Conservation (phyloP, 352 stramenopile species). For the Blastocystis sp. region DNA sequence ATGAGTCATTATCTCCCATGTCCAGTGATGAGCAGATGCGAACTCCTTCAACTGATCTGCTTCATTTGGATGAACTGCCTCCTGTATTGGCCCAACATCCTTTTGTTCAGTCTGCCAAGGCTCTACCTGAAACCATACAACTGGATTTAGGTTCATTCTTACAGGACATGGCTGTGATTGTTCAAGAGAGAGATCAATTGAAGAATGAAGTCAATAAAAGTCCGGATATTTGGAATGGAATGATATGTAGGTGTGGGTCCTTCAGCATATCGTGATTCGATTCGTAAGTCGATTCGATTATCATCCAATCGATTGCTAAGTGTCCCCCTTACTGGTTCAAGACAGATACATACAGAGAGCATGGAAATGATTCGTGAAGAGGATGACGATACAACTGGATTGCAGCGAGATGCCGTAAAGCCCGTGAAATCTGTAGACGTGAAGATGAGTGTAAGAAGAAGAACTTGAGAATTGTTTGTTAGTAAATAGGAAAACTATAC, state of each 20-base stretch:
- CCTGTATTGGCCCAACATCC: constrained; percentile 12
- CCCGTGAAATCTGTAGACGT: neutral
- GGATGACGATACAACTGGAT: neutral
- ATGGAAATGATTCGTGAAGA: constrained; percentile 36
- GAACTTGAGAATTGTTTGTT: neutral
- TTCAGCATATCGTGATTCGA: neutral
- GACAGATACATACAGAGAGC: neutral
- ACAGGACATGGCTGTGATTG: constrained; percentile 19
- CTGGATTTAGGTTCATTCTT: neutral
- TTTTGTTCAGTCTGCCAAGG: neutral
- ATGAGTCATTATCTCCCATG: neutral
- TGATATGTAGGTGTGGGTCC: neutral
- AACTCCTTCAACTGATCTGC: neutral
- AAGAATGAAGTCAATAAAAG: neutral
- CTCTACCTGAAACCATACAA: neutral
- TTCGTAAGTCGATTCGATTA: constrained; percentile 16
- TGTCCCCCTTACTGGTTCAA: neutral
- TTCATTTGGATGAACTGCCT: constrained; percentile 4
- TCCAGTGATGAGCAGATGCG: neutral
- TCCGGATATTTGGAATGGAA: neutral
- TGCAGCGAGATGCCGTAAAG: neutral
- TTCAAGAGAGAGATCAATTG: neutral
- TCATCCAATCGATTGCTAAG: constrained; percentile 18
- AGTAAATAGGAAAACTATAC: neutral
- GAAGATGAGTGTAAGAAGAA: constrained; percentile 16